Conservation (phyloP, 2,329 filamentous ascomycete genomes). For the Aspergillus versicolor region DNA sequence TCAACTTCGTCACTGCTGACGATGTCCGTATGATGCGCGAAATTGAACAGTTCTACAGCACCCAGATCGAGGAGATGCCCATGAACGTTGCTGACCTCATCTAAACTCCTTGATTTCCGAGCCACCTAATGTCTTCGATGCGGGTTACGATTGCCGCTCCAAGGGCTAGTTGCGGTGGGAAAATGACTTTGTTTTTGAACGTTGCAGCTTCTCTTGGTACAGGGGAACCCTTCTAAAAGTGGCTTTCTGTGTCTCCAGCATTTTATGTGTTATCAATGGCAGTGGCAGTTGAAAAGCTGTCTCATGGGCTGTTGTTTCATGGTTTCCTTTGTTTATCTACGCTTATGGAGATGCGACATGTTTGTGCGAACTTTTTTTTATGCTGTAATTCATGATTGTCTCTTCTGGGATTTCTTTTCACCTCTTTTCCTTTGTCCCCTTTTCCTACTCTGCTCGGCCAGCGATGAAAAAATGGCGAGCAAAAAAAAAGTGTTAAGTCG, state of each 20-base stretch:
- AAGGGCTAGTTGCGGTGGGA: constrained; percentile 28
- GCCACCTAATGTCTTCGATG: constrained; percentile 33
- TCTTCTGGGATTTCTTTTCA: constrained; percentile 25
- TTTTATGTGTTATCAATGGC: constrained; percentile 26
- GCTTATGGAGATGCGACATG: constrained; percentile 40
- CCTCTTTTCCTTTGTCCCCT: constrained; percentile 29
- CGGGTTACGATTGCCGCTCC: constrained; percentile 36
- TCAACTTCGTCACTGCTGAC: constrained; percentile 99
- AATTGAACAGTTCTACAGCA: constrained; percentile 99
- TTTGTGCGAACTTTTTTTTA: constrained; percentile 33
- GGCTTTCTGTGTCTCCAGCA: constrained; percentile 40
- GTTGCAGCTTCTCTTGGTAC: constrained; percentile 28
- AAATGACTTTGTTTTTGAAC: constrained; percentile 24
- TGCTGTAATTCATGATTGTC: constrained; percentile 36
- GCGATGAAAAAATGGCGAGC: constrained; percentile 26
- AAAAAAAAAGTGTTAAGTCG: constrained; percentile 32
- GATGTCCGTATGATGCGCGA: constrained; percentile 99
- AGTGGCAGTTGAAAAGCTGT: constrained; percentile 16
- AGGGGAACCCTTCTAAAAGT: constrained; percentile 39
- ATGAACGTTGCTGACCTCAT: constrained; percentile 73
- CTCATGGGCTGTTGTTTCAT: constrained; percentile 25
- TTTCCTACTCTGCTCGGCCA: constrained; percentile 32
- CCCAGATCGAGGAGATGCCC: constrained; percentile 99
- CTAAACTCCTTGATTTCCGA: constrained; percentile 36
- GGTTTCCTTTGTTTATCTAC: constrained; percentile 38